These are phyloP conservation scores for Cryptococcus sp. DNA, from an alignment of 1,284 basidiomycete genomes.

Conservation along the genomic window DNA sequence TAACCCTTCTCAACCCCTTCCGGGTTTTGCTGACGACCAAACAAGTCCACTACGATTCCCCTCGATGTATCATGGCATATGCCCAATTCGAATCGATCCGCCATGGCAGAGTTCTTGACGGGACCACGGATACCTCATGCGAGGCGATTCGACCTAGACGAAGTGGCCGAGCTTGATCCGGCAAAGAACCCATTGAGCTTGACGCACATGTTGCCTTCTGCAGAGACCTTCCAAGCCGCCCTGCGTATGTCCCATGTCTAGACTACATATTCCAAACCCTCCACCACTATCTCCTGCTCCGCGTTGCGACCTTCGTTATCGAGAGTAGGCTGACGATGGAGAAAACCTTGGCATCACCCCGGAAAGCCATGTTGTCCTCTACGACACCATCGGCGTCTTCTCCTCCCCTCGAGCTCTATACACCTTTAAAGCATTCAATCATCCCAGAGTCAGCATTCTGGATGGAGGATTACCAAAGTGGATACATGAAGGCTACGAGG, in stretches of 20 bases:
- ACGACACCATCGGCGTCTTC: conserved; percentile 82
- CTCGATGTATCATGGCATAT: conserved; percentile 48
- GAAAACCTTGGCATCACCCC: conserved; percentile 68
- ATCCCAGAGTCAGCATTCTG: conserved; percentile 73
- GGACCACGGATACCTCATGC: conserved; percentile 63
- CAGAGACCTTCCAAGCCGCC: conserved; percentile 66
- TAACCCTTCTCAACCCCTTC: not conserved
- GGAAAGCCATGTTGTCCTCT: conserved; percentile 78
- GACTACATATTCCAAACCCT: too few relatives aligned
- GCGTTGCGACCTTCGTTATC: too few relatives aligned
- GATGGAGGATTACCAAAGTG: conserved; percentile 85
- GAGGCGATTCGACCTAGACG: conserved; percentile 76
- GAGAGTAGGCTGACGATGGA: conserved; percentile 30
- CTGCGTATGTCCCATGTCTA: conserved; percentile 57
- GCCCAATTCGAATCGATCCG: conserved; percentile 43
- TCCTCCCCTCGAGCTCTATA: conserved; percentile 83
- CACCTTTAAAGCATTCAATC: conserved; percentile 86
- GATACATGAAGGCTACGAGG: conserved; percentile 62
- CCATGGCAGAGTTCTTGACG: conserved; percentile 36
- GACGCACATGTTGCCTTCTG: conserved; percentile 88
- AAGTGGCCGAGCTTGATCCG: conserved; percentile 46
- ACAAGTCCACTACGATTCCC: conserved; percentile 27
- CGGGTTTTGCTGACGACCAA: not conserved
- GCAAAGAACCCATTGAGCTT: conserved; percentile 60
- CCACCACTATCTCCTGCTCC: too few relatives aligned